phyloP scores from a whole-genome alignment of 2,329 filamentous ascomycete genomes.

The Davidsoniella virescens region DNA sequence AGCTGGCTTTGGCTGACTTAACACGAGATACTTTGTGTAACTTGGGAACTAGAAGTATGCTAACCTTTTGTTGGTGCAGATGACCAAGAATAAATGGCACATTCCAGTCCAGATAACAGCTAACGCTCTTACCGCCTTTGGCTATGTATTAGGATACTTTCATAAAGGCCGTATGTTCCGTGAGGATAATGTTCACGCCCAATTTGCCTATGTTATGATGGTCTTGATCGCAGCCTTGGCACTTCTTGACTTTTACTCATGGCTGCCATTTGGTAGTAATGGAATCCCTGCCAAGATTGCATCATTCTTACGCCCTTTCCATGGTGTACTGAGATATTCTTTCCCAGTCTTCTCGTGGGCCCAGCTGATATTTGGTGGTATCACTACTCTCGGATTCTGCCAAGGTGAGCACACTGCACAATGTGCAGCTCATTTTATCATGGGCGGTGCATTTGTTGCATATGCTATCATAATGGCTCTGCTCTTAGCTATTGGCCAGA shows the following conservation, averaged over 20 bases:
- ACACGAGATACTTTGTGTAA: too few species aligned
- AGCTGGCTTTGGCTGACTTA: too few species aligned
- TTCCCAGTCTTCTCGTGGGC: constrained; percentile 80
- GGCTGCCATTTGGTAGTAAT: constrained; percentile 62
- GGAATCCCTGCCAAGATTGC: constrained; percentile 69
- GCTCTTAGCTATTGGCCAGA: constrained; percentile 71
- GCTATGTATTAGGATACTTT: constrained; percentile 80
- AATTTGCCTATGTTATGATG: constrained; percentile 69
- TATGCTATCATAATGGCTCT: constrained; percentile 83
- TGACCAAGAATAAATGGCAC: constrained; percentile 83
- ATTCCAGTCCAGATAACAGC: constrained; percentile 71
- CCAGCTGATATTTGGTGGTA: constrained; percentile 92
- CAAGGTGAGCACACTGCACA: constrained; percentile 81
- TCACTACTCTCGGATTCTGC: constrained; percentile 84
- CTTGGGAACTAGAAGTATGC: too few species aligned
- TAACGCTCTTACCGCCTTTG: constrained; percentile 59
- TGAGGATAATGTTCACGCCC: constrained; percentile 56
- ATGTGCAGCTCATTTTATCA: constrained; percentile 93
- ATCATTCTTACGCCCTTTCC: constrained; percentile 50
- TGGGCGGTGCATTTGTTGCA: constrained; percentile 90
- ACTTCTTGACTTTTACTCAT: constrained; percentile 69
- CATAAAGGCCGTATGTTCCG: constrained; percentile 82
- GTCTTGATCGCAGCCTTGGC: constrained; percentile 63
- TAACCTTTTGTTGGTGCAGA: constrained; percentile 31
- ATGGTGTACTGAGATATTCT: constrained; percentile 70